Evolutionary conservation across 148 eudicot genomes (phyloP), one percentile per base, ranked within the genome.

Genomic region (Persicaria maculosa): DNA sequence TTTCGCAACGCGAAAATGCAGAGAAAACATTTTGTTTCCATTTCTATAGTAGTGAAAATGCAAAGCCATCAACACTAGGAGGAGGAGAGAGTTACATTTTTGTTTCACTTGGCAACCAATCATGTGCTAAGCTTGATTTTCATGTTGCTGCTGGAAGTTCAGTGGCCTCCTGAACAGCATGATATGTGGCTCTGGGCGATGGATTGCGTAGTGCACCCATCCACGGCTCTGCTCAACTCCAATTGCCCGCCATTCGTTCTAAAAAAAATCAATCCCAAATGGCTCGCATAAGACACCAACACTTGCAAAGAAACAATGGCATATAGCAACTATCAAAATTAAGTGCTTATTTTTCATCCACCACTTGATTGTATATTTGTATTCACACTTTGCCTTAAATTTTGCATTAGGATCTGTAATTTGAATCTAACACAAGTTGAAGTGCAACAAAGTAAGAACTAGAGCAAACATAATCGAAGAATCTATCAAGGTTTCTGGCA

Each of bases 171-270:
- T 53, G 57, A 53, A 53, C 57, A 53, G 12, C 17, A 53, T 53
- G 57, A 53, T 53, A 17, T 53, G 14, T 62, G 91, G 91, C 84
- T 88, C 91, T 14, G 22, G 59, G 7, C 17, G 59, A 12, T 54
- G 59, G 59, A 54, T 54, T 7, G 20, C 59, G 20, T 54, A 54
- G 59, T 54, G 59, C 59, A 54, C 59, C 59, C 59, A 54, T 1
- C 59, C 59, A 15, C 59, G 59, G 59, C 59, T 54, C 61, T 55
- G 25, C 9, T 55, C 31, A 55, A 55, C 61, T 9, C 61, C 31
- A 6, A 55, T 55, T 19, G 61, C 61, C 6, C 31, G 6, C 25
- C 61, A 17, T 22, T 55, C 10, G 16, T 17, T 55, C 61, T 55
- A 19, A 15, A 14, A 44, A 31, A 44, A 68, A 25, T 7, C 48